Base-by-base conservation (phyloP, 352 stramenopile species). In the Phytopythium delawarense region DNA sequence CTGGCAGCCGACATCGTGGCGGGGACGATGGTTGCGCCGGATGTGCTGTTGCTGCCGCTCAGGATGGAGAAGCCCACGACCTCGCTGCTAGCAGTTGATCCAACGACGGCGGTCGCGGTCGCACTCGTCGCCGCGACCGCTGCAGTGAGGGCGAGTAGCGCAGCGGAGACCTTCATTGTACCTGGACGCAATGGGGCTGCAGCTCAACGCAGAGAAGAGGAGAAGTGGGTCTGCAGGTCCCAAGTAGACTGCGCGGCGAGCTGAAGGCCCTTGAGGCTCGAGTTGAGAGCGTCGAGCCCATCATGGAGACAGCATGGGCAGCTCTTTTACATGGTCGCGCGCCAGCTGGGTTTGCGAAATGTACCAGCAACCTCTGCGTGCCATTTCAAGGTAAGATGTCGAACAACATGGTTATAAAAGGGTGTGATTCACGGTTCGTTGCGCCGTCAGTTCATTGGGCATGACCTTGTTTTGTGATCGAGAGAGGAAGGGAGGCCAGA, bases 1-100 rank as follows among this genome's bases (percentile, higher is more conserved):
- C 34, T 35, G 52, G 16, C 9, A 15, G n/a, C 52, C 7, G 34
- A 7, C 11, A 30, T 21, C 7, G 32, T 48, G 32, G 30, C 51
- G 30, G 32, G 30, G 20, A 44, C 51, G 18, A 45, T 16, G 5
- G 51, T 45, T 16, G 15, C 51, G 16, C 30, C 18, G 9, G 32
- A 57, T 8, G 32, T 45, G 32, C 30, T 57, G 32, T 20, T 20
- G 51, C 30, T 57, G 30, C 32, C 51, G 51, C 20, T 30, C 16
- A 57, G 32, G 8, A 45, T 11, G 7, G 51, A 57, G 51, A 57
- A 57, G 51, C 32, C 32, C 51, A 57, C 32, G 20, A 8, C 30
- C 16, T 57, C 51, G 51, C 16, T 11, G 20, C n/a, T 28, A 7
- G 34, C 15, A 21, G 30, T 16, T 4, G 51, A 23, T 4, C 16